Evolutionary conservation across 2,329 filamentous ascomycete species (phyloP).

Genomic region (Periconia sp.): DNA sequence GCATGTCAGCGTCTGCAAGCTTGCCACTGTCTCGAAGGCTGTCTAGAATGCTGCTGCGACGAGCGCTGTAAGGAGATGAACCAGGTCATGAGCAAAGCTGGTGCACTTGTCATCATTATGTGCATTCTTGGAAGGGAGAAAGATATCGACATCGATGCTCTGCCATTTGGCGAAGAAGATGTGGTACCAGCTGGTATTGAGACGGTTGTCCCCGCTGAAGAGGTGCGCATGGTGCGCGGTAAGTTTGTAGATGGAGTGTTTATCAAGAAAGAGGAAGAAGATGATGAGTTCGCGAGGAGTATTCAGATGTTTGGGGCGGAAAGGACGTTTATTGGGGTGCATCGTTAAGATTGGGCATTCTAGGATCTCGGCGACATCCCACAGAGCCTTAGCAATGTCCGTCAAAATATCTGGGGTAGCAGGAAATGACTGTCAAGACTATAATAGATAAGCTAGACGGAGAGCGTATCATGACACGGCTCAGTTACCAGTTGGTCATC

Average conservation of each 20-base stretch:
- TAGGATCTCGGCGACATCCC: no score
- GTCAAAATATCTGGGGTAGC: no score
- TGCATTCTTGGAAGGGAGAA: constrained; percentile 73
- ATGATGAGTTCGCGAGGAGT: constrained; percentile 41
- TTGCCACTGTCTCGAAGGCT: constrained; percentile 80
- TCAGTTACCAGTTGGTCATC: no score
- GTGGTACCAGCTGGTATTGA: constrained; percentile 74
- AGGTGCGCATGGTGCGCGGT: constrained; percentile 61
- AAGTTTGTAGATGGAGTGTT: constrained; percentile 48
- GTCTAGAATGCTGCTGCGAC: constrained; percentile 87
- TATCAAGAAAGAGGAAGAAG: constrained; percentile 42
- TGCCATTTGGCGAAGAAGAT: constrained; percentile 84
- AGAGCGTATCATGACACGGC: no score
- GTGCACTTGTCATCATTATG: constrained; percentile 80
- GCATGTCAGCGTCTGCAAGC: constrained; percentile 77
- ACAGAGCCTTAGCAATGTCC: no score
- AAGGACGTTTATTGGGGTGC: constrained; percentile 42
- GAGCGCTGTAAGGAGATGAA: constrained; percentile 86
- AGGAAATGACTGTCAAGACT: no score
- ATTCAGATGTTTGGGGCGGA: constrained; percentile 41
- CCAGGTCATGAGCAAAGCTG: constrained; percentile 91
- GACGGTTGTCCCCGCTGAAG: constrained; percentile 77
- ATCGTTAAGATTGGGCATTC: no score
- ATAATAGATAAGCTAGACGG: no score
- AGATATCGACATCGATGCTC: constrained; percentile 79